Conservation (phyloP, 441 rosid genomes). For the Erodium texanum region DNA sequence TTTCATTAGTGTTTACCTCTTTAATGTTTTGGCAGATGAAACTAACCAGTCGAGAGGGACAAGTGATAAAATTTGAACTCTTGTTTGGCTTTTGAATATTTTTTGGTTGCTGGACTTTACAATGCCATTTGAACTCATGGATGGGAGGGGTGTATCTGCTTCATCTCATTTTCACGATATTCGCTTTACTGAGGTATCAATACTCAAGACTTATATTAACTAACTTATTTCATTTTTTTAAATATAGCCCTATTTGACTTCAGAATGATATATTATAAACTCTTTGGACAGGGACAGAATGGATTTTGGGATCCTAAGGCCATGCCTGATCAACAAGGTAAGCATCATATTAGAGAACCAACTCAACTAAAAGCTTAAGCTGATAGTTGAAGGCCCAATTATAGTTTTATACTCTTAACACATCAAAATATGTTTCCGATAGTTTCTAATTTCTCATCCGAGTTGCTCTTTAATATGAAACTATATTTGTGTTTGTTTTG, state of each 20-base stretch:
- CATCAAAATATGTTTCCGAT: too few species aligned
- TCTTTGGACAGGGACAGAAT: constrained; percentile 51
- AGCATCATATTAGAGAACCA: constrained; percentile 25
- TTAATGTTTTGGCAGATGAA: background rate
- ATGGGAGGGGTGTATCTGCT: constrained; percentile 38
- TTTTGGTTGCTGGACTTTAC: constrained; percentile 19
- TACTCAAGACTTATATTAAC: background rate
- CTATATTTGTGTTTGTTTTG: too few species aligned
- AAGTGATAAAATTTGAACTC: constrained; percentile 17
- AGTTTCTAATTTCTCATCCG: too few species aligned
- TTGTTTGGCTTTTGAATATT: constrained; percentile 17
- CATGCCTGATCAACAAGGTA: constrained; percentile 48
- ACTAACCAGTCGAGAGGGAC: too few species aligned
- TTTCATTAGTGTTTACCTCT: too few species aligned
- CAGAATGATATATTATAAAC: background rate
- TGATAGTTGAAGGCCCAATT: too few species aligned
- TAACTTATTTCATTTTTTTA: background rate
- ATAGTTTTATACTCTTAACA: too few species aligned
- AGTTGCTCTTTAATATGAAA: too few species aligned
- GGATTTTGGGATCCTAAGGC: constrained; percentile 49
- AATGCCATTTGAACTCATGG: constrained; percentile 63
- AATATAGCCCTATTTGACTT: background rate
- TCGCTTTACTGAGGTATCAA: constrained; percentile 37
- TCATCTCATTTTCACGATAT: constrained; percentile 16
- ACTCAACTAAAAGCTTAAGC: too few species aligned